Evolutionary conservation across 306 rosid genomes (phyloP).

Genomic region (Mimosa pudica): DNA sequence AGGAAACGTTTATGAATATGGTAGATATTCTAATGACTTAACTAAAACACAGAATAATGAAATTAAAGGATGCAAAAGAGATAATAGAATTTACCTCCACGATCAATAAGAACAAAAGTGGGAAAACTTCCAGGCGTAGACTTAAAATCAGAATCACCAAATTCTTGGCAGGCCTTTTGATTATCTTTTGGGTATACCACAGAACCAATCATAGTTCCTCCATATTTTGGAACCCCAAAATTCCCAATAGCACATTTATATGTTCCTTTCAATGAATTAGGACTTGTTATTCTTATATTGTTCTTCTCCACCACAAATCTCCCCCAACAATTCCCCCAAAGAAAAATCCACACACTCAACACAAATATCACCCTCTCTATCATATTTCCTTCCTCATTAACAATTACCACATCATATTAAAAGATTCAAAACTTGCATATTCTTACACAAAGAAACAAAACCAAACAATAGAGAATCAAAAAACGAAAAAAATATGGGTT

Average conservation of each 20-base stretch:
- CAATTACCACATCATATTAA: conserved; percentile 7
- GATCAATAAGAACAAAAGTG: conserved; percentile 82
- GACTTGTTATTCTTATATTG: conserved; percentile 73
- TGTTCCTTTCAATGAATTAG: conserved; percentile 58
- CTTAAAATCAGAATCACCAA: conserved; percentile 65
- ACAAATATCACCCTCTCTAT: conserved; percentile 45
- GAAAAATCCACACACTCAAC: conserved; percentile 51
- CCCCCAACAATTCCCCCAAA: conserved; percentile 58
- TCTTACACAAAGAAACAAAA: not conserved
- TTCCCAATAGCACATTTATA: conserved; percentile 96
- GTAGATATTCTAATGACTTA: not conserved
- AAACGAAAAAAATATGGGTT: conserved; percentile 7
- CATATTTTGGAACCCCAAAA: conserved; percentile 93
- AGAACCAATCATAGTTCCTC: conserved; percentile 85
- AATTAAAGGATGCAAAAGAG: not conserved
- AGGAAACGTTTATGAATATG: not conserved
- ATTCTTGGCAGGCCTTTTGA: conserved; percentile 71
- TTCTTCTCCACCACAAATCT: conserved; percentile 97
- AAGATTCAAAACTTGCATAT: not conserved
- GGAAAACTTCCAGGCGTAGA: conserved; percentile 76
- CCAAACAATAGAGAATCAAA: not conserved
- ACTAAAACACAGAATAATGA: not conserved
- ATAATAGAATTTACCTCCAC: conserved; percentile 59
- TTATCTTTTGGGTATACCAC: conserved; percentile 75
- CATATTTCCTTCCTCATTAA: conserved; percentile 40